Percentiles rank a stretch among this genome's conserved stretches.
phyloP scores from a whole-genome alignment of 2,329 filamentous ascomycete genomes.

The Dactylonectria estremocensis region DNA sequence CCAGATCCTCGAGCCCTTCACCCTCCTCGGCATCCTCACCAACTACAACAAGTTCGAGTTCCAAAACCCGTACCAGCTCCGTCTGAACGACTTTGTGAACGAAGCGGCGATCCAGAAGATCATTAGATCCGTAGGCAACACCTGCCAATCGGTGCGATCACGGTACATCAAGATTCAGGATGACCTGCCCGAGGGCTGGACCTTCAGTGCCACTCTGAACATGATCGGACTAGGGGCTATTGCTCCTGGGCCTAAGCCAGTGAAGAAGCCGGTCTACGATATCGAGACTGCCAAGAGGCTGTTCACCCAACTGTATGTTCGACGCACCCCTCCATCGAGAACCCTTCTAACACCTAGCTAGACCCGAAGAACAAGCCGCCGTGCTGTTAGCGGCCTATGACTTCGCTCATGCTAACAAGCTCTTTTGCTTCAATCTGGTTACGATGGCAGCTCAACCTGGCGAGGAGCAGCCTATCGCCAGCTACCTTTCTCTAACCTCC shows the following conservation, averaged over 20 bases:
- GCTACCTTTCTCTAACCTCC: conserved; percentile 89
- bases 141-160: conserved; percentile 77
- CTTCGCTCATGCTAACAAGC: conserved; percentile 93
- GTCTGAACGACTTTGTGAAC: conserved; percentile 96
- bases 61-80: conserved; percentile 94
- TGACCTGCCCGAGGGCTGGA: conserved; percentile 92
- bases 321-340: rapidly evolving
- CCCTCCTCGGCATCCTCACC: conserved; percentile 86
- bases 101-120: conserved; percentile 89
- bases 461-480: conserved; percentile 81
- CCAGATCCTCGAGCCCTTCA: conserved; percentile 81
- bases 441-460: conserved; percentile 72
- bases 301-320: conserved; percentile 82
- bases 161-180: conserved; percentile 91
- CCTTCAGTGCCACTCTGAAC: conserved; percentile 82
- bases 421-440: conserved; percentile 91
- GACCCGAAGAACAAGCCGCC: conserved; percentile 84
- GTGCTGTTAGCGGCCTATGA: conserved; percentile 91
- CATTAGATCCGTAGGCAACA: conserved; percentile 80
- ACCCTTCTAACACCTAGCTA: conserved; percentile 54
- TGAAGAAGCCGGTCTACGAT: conserved; percentile 72
- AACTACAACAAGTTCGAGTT: conserved; percentile 99
- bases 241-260: conserved; percentile 76
- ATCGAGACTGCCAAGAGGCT: conserved; percentile 86
- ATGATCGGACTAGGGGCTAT: conserved; percentile 89